Conservation (phyloP, 1,284 basidiomycete species). For the Farysia itapuensis region DNA sequence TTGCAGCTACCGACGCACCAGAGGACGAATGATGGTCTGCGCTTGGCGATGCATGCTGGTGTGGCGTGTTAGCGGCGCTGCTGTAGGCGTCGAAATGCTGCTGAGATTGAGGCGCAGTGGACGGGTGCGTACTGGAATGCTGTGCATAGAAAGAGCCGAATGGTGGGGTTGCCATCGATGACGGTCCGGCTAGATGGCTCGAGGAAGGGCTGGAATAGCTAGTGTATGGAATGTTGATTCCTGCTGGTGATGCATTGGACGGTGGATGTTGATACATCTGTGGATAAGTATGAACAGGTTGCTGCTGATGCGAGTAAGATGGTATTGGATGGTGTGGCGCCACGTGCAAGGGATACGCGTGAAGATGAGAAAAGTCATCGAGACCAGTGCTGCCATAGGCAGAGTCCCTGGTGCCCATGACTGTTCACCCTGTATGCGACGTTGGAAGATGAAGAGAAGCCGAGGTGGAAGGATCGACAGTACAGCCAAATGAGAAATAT, state of each 20-base stretch:
- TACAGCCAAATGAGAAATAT: no score
- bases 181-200: no score
- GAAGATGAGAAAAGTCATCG: neutral
- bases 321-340: neutral
- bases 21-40: constrained; percentile 37
- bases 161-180: no score
- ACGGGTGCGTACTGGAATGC: constrained; percentile 12
- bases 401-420: neutral
- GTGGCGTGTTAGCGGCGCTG: constrained; percentile 26
- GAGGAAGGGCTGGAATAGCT: no score
- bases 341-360: neutral
- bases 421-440: no score
- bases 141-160: constrained; percentile 40
- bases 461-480: no score
- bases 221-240: constrained; percentile 33
- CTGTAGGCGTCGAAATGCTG: constrained; percentile 29
- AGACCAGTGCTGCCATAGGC: neutral
- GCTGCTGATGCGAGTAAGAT: neutral
- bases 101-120: constrained; percentile 5
- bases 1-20: constrained; percentile 25
- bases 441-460: no score
- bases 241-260: constrained; percentile 24
- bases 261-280: constrained; percentile 36
- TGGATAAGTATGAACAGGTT: constrained; percentile 8
- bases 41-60: constrained; percentile 30